Evolutionary conservation across 2,329 filamentous ascomycete genomes (phyloP), one percentile per base, ranked within the genome.

Genomic region (Elsinoe batatas): DNA sequence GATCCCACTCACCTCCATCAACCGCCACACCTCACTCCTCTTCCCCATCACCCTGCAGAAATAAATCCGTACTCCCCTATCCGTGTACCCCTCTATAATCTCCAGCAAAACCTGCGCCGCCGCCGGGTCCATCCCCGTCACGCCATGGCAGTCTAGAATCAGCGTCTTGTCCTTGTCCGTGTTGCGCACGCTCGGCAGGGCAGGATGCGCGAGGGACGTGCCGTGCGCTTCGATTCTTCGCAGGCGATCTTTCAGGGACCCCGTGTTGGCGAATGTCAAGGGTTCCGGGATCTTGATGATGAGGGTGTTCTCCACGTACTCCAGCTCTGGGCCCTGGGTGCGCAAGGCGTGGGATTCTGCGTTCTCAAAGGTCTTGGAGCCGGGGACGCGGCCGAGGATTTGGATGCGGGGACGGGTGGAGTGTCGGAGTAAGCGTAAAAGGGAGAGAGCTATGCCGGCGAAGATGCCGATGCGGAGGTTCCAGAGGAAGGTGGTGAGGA

Each of bases 281-380:
- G 93, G 93, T 67, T 98, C 93, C 0, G 93, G 91, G 56, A 98
- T 97, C 75, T 97, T 97, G 64, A 97, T 89, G 58, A 98, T 95
- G 8, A 98, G 75, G 58, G 88, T 94, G 13, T 91, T 88, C 61
- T 96, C 91, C 54, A 96, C 80, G 64, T 95, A 91, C 68, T 97
- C 91, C 2, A 97, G 77, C 26, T 62, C 56, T 11, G 54, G 58
- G 36, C 59, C 59, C 1, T 60, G 60, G 33, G 54, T 57, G 5
- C 53, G 50, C 43, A 64, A 61, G 13, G 54, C 57, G 15, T 87
- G 80, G 0, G 84, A 64, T 63, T 85, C 91, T 1, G 91, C 90
- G 64, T 94, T 95, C 61, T 91, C 88, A 64, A 95, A 96, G 61
- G 86, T 81, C 0, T 69, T 69, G 0, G 88, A 94, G 10, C 87